Conservation (phyloP, 768 basidiomycete species). For the Kwoniella sp. region DNA sequence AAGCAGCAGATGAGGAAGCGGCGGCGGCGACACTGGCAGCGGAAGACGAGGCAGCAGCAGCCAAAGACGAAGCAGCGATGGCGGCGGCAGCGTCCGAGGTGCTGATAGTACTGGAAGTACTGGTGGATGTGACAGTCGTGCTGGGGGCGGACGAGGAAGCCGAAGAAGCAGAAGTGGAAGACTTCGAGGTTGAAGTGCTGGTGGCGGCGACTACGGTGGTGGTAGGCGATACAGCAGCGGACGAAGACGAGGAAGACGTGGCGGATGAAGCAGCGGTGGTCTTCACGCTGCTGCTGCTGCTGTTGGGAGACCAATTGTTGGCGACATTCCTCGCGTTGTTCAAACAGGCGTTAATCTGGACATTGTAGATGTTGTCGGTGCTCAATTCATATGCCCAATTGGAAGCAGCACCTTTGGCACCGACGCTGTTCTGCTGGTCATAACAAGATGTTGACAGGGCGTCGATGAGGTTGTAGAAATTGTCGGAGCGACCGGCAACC, state of each 20-base stretch:
- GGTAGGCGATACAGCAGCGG: neutral
- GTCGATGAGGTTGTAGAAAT: conserved; percentile 19
- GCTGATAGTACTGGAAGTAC: conserved; percentile 18
- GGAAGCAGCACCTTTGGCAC: conserved; percentile 12
- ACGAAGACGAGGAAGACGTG: neutral
- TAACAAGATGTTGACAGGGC: conserved; percentile 14
- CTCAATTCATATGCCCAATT: conserved; percentile 22
- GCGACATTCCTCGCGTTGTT: conserved; percentile 16
- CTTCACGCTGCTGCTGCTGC: neutral
- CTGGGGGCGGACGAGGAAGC: neutral
- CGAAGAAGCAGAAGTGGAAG: neutral
- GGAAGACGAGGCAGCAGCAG: conserved; percentile 4
- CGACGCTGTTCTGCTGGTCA: conserved; percentile 9
- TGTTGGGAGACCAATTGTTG: conserved; percentile 13
- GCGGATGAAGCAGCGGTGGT: conserved; percentile 5
- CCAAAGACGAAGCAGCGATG: conserved; percentile 4
- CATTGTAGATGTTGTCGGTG: conserved; percentile 18
- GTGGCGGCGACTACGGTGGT: neutral
- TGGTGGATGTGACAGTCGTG: neutral
- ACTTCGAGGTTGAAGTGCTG: conserved; percentile 7
- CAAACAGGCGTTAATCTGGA: conserved; percentile 13
- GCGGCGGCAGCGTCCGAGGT: conserved; percentile 10
- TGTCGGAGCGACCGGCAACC: conserved; percentile 8
- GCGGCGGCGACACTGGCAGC: conserved; percentile 6
- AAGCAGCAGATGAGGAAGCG: conserved; percentile 10